These are phyloP conservation scores for Vickermania spadyakhi DNA, from an alignment of 208 protist genomes.

Conservation along the genomic window DNA sequence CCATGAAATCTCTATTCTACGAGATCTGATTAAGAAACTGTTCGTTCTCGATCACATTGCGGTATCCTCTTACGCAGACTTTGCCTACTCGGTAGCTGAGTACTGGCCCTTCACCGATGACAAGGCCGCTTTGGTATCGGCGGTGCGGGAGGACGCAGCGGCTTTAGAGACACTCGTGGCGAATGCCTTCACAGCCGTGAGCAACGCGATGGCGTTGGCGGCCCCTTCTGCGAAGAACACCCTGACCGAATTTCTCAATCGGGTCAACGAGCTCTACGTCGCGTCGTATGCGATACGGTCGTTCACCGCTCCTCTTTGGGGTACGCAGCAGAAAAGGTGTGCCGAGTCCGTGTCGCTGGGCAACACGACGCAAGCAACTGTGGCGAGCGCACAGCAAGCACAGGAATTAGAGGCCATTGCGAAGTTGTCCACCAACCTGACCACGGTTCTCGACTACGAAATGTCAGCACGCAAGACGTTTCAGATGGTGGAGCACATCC, in stretches of 20 bases:
- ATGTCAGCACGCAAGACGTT: background rate
- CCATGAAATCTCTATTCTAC: background rate
- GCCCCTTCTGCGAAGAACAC: background rate
- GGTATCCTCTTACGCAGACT: background rate
- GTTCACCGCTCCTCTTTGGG: background rate
- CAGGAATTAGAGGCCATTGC: background rate
- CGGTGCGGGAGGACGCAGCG: background rate
- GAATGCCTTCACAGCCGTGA: background rate
- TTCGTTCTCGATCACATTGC: slow-evolving; percentile 3
- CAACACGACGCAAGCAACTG: background rate
- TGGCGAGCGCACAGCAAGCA: background rate
- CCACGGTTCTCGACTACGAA: background rate
- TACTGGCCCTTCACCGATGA: background rate
- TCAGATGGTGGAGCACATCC: background rate
- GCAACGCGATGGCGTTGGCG: background rate
- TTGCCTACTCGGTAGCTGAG: background rate
- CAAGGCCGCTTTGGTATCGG: background rate
- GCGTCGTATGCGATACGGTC: background rate
- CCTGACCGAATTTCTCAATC: background rate
- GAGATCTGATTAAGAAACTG: background rate
- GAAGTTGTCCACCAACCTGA: background rate
- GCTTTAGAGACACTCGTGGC: background rate
- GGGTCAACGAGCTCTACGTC: background rate
- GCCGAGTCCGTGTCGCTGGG: background rate
- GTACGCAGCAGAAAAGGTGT: background rate